Conservation (phyloP, 257 asterid genomes). For the Jaltomata sinuosa region DNA sequence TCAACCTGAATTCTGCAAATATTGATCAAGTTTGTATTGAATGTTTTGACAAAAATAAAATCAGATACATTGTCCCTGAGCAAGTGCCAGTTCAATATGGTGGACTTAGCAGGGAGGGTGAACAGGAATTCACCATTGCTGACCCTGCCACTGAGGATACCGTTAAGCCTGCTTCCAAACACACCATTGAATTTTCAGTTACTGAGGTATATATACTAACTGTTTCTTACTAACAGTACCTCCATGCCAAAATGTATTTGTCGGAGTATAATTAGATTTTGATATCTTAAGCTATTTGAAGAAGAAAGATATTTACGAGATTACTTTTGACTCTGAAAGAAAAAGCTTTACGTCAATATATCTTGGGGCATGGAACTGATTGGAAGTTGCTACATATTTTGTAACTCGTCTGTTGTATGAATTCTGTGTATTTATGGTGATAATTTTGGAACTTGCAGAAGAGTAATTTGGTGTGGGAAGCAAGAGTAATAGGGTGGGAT, state of each 20-base stretch:
- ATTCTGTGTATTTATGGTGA: background rate
- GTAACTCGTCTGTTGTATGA: no score
- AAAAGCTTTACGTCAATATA: no score
- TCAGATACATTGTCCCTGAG: slow-evolving; percentile 61
- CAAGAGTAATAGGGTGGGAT: slow-evolving; percentile 57
- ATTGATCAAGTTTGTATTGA: background rate
- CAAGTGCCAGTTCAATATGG: slow-evolving; percentile 63
- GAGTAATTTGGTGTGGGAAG: slow-evolving; percentile 51
- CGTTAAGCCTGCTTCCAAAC: slow-evolving; percentile 48
- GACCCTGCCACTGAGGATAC: slow-evolving; percentile 44
- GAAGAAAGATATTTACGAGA: no score
- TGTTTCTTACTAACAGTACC: background rate
- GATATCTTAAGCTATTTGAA: no score
- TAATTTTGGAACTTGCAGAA: slow-evolving; percentile 21
- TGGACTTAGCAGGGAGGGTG: slow-evolving; percentile 54
- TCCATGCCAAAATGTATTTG: background rate
- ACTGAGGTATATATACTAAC: slow-evolving; percentile 34
- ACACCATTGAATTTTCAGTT: slow-evolving; percentile 47
- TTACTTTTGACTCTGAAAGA: no score
- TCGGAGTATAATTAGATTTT: no score
- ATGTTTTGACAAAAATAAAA: background rate
- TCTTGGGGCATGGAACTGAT: no score
- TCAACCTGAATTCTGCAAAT: background rate
- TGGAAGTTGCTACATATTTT: no score
- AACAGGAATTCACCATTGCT: slow-evolving; percentile 31